Percentiles rank a stretch among this genome's conserved stretches.
phyloP scores from a whole-genome alignment of 1,139 yeast species.

The Pichia sp. region DNA sequence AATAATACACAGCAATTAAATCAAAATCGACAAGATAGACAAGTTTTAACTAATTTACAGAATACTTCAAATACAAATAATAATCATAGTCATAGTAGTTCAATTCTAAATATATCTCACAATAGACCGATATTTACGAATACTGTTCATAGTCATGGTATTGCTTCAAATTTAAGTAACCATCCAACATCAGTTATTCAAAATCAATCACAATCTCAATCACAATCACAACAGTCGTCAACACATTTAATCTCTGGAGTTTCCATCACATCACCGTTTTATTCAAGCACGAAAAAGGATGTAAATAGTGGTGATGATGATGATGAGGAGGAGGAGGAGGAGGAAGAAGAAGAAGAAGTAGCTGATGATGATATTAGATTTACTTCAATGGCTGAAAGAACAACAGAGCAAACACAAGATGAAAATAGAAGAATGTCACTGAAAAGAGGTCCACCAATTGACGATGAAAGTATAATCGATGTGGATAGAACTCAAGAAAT shows the following conservation, averaged over 20 bases:
- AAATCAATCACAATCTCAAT: background rate
- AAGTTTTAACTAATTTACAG: slow-evolving; percentile 6
- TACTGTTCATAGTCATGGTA: slow-evolving; percentile 14
- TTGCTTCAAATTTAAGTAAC: background rate
- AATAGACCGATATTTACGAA: slow-evolving; percentile 4
- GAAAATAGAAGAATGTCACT: slow-evolving; percentile 43
- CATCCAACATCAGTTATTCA: slow-evolving; percentile 1
- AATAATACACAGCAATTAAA: background rate
- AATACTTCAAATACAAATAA: background rate
- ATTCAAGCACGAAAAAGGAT: background rate
- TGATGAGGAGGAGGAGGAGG: background rate
- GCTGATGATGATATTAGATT: slow-evolving; percentile 7
- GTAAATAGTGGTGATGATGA: slow-evolving; percentile 1
- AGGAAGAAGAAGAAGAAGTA: slow-evolving; percentile 1
- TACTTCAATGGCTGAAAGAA: slow-evolving; percentile 14
- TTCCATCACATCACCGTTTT: slow-evolving; percentile 15
- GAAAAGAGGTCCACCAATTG: slow-evolving; percentile 52
- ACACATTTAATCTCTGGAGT: slow-evolving; percentile 11
- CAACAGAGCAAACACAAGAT: slow-evolving; percentile 22
- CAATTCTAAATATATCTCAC: background rate
- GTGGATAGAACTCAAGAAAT: slow-evolving; percentile 21
- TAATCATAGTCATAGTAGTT: background rate
- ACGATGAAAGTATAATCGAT: slow-evolving; percentile 19
- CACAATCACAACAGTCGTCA: background rate
- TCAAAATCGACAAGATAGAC: slow-evolving; percentile 1